Evolutionary conservation across 2,329 filamentous ascomycete genomes (phyloP), one percentile per base, ranked within the genome.

Genomic region (Botrytis porri): DNA sequence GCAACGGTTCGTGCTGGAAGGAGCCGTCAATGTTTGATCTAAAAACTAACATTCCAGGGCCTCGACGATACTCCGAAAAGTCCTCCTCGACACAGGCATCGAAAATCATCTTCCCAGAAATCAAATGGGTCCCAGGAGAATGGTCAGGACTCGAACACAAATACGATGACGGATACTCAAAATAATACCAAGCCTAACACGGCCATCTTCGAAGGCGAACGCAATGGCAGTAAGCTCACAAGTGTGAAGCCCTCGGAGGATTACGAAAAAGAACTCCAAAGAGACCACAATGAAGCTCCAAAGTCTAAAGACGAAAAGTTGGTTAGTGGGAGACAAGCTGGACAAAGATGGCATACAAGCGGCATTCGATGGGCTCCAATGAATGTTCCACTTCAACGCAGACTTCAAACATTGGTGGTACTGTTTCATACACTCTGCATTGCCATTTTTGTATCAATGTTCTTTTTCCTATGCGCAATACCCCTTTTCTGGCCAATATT

Each of bases 401-500:
- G 93, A 39, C 82, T 93, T 64, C 92, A 95, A 82, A 96, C 95
- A 5, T 88, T 94, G 54, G 88, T 95, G 6, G 92, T 95, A 20
- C 84, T 95, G 14, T 87, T 89, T 77, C 92, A 95, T 82, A 93
- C 89, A 75, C 86, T 93, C 77, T 89, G 88, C 72, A 92, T 95
- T 75, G 88, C 89, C n/a, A 83, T 89, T 37, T 87, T 89, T 77
- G 86, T 97, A 8, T 92, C 93, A 8, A 82, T 91, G 73, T 98
- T 98, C 85, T 97, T 97, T 85, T 92, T 97, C 80, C 89, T 95
- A 48, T 97, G 94, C 83, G 92, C 93, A 72, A 95, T 97, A 73
- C 96, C 96, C 0, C 84, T 98, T n/a, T 89, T 91, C 65, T 99
- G 96, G 96, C 95, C 95, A 2, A 83, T 91, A 60, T 80, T 91